Conservation (phyloP, 306 rosid species). For the Pyrus pyrifolia region DNA sequence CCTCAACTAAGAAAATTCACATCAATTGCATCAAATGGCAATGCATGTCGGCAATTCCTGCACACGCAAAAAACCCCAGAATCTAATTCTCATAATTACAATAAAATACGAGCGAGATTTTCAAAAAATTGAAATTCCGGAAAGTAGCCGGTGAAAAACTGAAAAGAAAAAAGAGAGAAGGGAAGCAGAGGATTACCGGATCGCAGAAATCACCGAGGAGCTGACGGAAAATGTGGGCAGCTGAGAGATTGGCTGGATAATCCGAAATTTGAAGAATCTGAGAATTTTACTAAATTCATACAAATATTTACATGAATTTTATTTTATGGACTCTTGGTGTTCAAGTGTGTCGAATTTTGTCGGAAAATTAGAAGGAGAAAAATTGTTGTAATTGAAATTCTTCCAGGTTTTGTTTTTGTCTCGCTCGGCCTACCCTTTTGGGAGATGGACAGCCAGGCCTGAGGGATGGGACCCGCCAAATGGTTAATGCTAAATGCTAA, state of each 20-base stretch:
- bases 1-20: slow-evolving; percentile 11
- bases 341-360: not conserved
- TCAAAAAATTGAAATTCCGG: not conserved
- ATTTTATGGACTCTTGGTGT: not conserved
- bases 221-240: slow-evolving; percentile 13
- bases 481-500: not conserved
- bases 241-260: slow-evolving; percentile 17
- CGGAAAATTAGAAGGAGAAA: not conserved
- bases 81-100: not conserved
- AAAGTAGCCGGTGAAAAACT: not conserved
- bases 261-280: slow-evolving; percentile 15
- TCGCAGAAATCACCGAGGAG: slow-evolving; percentile 24
- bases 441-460: not conserved
- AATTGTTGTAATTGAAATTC: not conserved
- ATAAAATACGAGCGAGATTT: not conserved
- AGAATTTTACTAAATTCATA: not conserved
- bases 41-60: slow-evolving; percentile 6
- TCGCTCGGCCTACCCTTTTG: not conserved
- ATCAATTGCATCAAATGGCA: slow-evolving; percentile 8
- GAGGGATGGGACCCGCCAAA: not conserved
- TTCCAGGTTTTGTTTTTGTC: not conserved
- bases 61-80: not conserved
- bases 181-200: slow-evolving; percentile 30
- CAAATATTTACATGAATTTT: not conserved
- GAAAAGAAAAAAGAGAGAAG: not conserved